Evolutionary conservation across 768 basidiomycete genomes (phyloP).

Genomic region (Tricholoma hemisulphureum): DNA sequence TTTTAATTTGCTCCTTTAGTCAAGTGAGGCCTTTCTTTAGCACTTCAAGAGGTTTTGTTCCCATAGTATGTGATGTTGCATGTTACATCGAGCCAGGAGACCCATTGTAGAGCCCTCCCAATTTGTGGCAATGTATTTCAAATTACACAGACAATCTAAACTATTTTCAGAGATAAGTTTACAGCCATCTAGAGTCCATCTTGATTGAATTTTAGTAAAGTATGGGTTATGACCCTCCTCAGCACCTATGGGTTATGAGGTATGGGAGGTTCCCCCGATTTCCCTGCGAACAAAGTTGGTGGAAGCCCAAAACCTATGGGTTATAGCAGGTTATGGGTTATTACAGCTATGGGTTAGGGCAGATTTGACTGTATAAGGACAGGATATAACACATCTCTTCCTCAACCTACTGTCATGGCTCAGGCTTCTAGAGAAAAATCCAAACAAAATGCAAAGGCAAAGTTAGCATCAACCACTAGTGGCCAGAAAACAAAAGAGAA

Average conservation of each 20-base stretch:
- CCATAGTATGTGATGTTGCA: no score
- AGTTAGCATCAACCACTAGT: no score
- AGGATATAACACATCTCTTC: no score
- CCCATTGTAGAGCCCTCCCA: background rate
- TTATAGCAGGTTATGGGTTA: slow-evolving; percentile 4
- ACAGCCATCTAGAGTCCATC: background rate
- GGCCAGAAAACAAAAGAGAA: no score
- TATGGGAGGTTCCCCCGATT: background rate
- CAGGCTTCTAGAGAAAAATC: no score
- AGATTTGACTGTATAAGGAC: background rate
- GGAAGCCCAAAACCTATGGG: slow-evolving; percentile 2
- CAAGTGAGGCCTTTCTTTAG: background rate
- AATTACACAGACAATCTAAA: background rate
- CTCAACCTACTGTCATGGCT: no score
- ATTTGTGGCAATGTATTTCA: background rate
- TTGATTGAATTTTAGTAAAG: background rate
- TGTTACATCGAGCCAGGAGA: background rate
- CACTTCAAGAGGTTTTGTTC: background rate
- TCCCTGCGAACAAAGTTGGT: slow-evolving; percentile 1
- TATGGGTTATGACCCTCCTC: background rate
- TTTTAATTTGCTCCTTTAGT: background rate
- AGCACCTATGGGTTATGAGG: slow-evolving; percentile 3
- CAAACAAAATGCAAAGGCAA: no score
- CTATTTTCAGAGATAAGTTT: no score
- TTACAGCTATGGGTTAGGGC: background rate